phyloP scores from a whole-genome alignment of 805 yeast genomes.

The Zygotorulaspora danielsina region DNA sequence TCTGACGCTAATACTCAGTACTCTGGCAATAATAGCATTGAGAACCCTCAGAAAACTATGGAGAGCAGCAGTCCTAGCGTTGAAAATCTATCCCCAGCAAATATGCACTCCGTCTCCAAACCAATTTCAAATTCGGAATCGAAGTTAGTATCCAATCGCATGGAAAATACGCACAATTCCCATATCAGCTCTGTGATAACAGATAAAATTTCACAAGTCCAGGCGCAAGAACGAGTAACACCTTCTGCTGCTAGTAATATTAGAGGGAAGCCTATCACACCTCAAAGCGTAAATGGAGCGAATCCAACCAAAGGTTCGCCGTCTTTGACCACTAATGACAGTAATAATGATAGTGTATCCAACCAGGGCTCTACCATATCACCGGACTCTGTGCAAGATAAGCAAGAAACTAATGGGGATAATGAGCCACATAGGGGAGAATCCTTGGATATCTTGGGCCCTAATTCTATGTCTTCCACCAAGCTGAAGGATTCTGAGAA shows the following conservation, averaged over 20 bases:
- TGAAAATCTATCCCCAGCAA: not conserved
- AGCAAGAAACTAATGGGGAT: not conserved
- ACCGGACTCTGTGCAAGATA: constrained; percentile 10
- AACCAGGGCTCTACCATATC: constrained; percentile 9
- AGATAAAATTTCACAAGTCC: not conserved
- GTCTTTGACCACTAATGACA: constrained; percentile 4
- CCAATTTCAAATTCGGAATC: not conserved
- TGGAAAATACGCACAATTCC: not conserved
- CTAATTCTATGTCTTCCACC: not conserved
- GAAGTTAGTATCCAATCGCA: not conserved
- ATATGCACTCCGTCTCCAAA: not conserved
- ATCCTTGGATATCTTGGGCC: not conserved
- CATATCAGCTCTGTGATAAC: not conserved
- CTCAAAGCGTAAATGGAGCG: constrained; percentile 13
- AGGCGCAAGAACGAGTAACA: constrained; percentile 1
- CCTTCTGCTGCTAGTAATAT: constrained; percentile 1
- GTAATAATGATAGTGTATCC: not conserved
- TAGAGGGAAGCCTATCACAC: constrained; percentile 18
- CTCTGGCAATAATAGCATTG: not conserved
- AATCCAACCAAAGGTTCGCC: constrained; percentile 8
- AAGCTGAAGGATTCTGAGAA: not conserved
- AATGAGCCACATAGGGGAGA: constrained; percentile 1
- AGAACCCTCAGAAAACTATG: not conserved
- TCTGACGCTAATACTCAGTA: constrained; percentile 2
- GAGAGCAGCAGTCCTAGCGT: not conserved